These are phyloP conservation scores for Ochetophila trinervis DNA, from an alignment of 306 rosid genomes.

Conservation along the genomic window DNA sequence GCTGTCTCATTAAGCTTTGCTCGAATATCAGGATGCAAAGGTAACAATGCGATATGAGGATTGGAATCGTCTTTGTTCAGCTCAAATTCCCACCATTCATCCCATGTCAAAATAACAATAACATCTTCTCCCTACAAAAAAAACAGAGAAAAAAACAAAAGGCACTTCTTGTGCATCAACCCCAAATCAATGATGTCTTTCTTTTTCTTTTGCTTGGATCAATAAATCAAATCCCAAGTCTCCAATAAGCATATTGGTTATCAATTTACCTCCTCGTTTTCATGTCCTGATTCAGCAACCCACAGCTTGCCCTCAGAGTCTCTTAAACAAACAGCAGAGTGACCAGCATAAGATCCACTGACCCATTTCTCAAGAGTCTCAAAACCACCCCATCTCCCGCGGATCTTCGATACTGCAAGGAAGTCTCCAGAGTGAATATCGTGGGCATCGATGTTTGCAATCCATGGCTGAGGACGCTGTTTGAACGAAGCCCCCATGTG, in stretches of 20 bases:
- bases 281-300: constrained; percentile 97
- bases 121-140: constrained; percentile 78
- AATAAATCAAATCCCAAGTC: neutral
- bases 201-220: neutral
- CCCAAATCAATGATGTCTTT: neutral
- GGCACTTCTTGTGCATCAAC: neutral
- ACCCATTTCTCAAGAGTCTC: constrained; percentile 97
- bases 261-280: constrained; percentile 61
- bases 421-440: constrained; percentile 95
- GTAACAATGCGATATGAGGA: constrained; percentile 95
- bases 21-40: constrained; percentile 76
- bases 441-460: constrained; percentile 55
- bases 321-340: constrained; percentile 86
- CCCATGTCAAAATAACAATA: constrained; percentile 84
- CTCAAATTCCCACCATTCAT: constrained; percentile 95
- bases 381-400: constrained; percentile 98
- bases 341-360: constrained; percentile 93
- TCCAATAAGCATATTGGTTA: neutral
- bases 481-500: constrained; percentile 82
- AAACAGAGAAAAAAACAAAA: constrained; percentile 12
- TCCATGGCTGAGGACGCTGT: constrained; percentile 81
- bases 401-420: constrained; percentile 91
- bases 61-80: constrained; percentile 72
- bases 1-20: constrained; percentile 88
- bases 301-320: constrained; percentile 86